These are phyloP conservation scores for Citrus maxima DNA, from an alignment of 345 rosid species.

Conservation along the genomic window DNA sequence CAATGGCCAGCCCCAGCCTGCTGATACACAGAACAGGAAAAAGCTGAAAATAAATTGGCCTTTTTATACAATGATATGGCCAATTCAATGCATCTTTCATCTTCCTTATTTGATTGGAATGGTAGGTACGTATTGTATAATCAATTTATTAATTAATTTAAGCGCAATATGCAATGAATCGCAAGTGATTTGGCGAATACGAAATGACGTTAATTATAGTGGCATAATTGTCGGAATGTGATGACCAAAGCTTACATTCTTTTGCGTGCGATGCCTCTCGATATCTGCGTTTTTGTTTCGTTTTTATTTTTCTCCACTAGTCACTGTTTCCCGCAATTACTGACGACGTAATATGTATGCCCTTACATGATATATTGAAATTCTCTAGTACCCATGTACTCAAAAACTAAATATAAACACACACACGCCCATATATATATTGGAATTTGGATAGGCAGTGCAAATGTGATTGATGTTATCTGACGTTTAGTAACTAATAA, in stretches of 20 bases:
- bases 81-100: constrained; percentile 9
- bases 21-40: background rate
- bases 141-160: no score
- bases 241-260: background rate
- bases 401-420: no score
- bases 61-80: constrained; percentile 6
- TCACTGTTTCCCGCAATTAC: background rate
- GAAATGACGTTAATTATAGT: background rate
- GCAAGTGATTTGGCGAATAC: background rate
- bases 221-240: constrained; percentile 15
- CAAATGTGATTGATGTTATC: no score
- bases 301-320: background rate
- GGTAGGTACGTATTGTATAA: background rate
- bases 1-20: background rate
- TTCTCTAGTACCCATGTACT: no score
- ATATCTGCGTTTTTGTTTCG: background rate
- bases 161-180: background rate
- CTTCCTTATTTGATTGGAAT: background rate
- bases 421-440: no score
- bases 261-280: background rate
- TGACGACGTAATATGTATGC: background rate
- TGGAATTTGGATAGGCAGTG: background rate
- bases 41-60: background rate
- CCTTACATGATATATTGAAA: background rate
- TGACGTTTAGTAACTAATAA: no score